Base-by-base conservation (phyloP, 1,284 basidiomycete species). In the Jaminaea rosea region DNA sequence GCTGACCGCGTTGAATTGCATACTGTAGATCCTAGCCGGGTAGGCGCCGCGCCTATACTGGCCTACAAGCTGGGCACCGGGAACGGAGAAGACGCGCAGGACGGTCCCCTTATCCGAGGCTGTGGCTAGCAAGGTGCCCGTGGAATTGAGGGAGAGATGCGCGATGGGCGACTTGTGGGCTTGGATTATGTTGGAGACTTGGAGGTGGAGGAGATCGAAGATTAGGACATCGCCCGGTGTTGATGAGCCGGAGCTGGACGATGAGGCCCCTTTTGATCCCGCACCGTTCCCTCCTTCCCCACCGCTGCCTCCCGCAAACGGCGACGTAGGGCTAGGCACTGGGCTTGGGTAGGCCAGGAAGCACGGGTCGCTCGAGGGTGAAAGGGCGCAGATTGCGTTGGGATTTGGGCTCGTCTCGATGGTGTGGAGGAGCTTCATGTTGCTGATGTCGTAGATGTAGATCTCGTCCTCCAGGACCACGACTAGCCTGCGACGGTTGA, bases 371-470 rank as follows among this genome's bases (percentile, higher is more conserved):
- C 89, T 85, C n/a, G 86, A 88, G 0, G 93, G 89, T 0, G 90
- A 90, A 9, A 98, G 82, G 0, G 92, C 87, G 73, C 90, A 92
- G 67, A 98, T 90, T 23, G 91, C 91, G 92, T 65, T 23, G 28
- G 92, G 89, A 74, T 98, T 98, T 0, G 88, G 84, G 13, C 87
- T 86, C 0, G 93, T 98, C 78, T 98, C 94, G 52, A 98, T 93
- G 45, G 96, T 94, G 75, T 97, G 93, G 39, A 96, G 77, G 27
- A 98, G 80, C 65, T 92, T 87, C 93, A 98, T 97, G 65, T 96
- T 99, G 55, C 86, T 88, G 66, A 98, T 97, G 73, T 98, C 93
- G 73, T 98, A 98, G 52, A 97, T 91, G 78, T 97, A 99, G 55
- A 99, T 94, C 75, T 97, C 90, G 37, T 83, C 83, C 73, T 96